A percentile compares a stretch with the other conserved stretches of the same genome.
Evolutionary conservation across 371 early-diverging fungal genomes (phyloP).

Genomic region (Capillidium heterosporum): DNA sequence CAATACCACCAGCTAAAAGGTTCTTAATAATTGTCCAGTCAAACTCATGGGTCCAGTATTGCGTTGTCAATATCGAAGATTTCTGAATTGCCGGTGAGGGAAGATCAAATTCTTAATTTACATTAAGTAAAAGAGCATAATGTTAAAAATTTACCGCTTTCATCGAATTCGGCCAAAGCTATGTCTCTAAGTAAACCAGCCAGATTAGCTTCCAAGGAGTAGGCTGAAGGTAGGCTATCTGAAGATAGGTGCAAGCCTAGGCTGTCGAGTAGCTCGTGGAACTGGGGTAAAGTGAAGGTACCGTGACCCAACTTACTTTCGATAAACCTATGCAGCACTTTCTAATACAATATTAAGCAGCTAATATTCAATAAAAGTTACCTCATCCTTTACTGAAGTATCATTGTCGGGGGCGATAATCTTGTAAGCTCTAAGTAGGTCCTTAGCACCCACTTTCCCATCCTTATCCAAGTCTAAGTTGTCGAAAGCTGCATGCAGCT

Average conservation of each 20-base stretch:
- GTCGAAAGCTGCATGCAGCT: not conserved
- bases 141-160: not conserved
- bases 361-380: not conserved
- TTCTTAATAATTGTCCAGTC: slow-evolving; percentile 30
- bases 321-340: not conserved
- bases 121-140: not conserved
- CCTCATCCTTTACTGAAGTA: not conserved
- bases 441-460: not conserved
- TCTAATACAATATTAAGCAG: not conserved
- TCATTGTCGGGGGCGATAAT: not conserved
- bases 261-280: not conserved
- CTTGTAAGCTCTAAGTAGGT: not conserved
- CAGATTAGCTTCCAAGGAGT: not conserved
- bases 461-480: not conserved
- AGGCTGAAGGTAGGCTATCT: not conserved
- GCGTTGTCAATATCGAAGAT: not conserved
- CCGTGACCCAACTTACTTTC: not conserved
- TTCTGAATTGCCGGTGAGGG: not conserved
- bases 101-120: not conserved
- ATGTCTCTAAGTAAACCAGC: slow-evolving; percentile 4
- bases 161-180: not conserved
- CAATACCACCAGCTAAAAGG: slow-evolving; percentile 72
- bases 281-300: not conserved
- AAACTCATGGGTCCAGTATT: not conserved
- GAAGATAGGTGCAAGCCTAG: not conserved